Conservation (phyloP, 225 moss, liverwort and hornwort species). For the Polytrichum formosum region DNA sequence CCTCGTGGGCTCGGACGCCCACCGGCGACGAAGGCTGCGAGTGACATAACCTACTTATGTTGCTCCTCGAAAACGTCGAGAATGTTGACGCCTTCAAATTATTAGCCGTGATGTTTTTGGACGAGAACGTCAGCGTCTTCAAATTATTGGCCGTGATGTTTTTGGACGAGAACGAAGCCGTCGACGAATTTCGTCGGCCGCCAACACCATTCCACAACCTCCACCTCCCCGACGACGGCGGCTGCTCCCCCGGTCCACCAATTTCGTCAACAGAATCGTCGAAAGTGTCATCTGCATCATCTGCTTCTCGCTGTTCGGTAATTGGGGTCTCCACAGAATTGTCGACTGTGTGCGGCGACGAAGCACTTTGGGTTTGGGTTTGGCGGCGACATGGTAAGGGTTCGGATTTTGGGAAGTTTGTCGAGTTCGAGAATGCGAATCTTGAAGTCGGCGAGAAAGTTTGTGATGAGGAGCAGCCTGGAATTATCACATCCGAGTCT, state of each 20-base stretch:
- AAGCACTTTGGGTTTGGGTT: too few relatives aligned
- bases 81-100: too few relatives aligned
- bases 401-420: not conserved
- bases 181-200: not conserved
- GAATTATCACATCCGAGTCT: not conserved
- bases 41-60: conserved; percentile 1
- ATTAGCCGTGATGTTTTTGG: too few relatives aligned
- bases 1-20: not conserved
- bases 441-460: not conserved
- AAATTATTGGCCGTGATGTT: not conserved
- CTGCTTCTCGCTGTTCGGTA: not conserved
- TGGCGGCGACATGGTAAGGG: not conserved
- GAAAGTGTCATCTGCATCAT: not conserved
- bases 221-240: not conserved
- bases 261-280: not conserved
- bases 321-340: too few relatives aligned
- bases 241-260: not conserved
- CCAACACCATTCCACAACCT: not conserved
- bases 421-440: not conserved
- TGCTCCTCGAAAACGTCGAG: not conserved
- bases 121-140: not conserved
- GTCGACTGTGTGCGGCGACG: too few relatives aligned
- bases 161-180: not conserved
- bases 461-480: not conserved
- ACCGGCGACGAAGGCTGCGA: conserved; percentile 7